Evolutionary conservation across 2,329 filamentous ascomycete genomes (phyloP).

Genomic region (Penicillium sp.): DNA sequence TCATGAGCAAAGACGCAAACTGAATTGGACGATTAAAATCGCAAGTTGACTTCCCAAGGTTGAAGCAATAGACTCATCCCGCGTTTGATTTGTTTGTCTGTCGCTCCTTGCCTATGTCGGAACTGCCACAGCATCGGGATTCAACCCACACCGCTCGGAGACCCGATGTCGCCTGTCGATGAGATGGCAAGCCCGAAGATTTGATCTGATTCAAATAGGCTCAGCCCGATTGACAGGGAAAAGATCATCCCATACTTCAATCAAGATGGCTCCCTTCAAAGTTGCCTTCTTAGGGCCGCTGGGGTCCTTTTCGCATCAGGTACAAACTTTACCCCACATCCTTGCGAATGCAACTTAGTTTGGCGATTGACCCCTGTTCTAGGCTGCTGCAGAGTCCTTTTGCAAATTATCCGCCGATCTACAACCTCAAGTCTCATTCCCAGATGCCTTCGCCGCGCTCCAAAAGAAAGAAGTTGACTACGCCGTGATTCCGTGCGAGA

Average conservation of each 20-base stretch:
- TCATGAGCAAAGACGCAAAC: slow-evolving; percentile 1
- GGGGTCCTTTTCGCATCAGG: slow-evolving; percentile 69
- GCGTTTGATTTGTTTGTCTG: slow-evolving; percentile 27
- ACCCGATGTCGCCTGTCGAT: slow-evolving; percentile 4
- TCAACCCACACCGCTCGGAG: slow-evolving; percentile 17
- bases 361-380: slow-evolving; percentile 9
- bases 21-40: not conserved
- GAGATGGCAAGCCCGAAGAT: not conserved
- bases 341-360: slow-evolving; percentile 10
- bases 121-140: not conserved
- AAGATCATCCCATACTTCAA: not conserved
- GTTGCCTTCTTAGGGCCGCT: slow-evolving; percentile 61
- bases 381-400: slow-evolving; percentile 56
- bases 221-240: not conserved
- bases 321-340: slow-evolving; percentile 31
- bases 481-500: slow-evolving; percentile 92
- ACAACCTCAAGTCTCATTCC: slow-evolving; percentile 36
- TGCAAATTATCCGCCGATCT: slow-evolving; percentile 30
- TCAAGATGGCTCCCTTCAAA: slow-evolving; percentile 24
- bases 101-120: slow-evolving; percentile 1
- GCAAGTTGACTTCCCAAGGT: slow-evolving; percentile 4
- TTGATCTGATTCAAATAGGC: not conserved
- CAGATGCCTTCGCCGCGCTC: slow-evolving; percentile 75
- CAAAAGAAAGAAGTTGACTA: slow-evolving; percentile 62
- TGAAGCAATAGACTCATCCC: not conserved